Evolutionary conservation across 345 rosid species (phyloP), one percentile per base, ranked within the genome.

Genomic region (Arabidopsis arenosa): DNA sequence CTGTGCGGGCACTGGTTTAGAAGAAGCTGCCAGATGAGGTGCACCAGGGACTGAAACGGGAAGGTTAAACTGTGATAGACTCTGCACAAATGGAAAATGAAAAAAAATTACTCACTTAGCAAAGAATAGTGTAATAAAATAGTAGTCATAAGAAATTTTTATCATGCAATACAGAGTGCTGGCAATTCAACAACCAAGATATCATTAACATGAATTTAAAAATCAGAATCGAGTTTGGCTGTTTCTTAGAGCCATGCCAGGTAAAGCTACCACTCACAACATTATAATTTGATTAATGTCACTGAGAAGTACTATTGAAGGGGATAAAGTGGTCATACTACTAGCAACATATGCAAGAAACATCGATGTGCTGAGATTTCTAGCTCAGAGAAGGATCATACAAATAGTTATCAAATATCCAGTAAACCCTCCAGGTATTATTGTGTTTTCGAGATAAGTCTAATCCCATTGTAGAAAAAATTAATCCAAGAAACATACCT

Each of bases 51-150:
- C 89, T 35, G 98, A 86, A 75, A 88, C 98, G 43, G 99, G 95
- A 66, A 95, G 98, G 85, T 95, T 90, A 74, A 95, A 95, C 75
- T 95, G 99, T 43, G 98, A 95, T 70, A 95, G 90, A 82, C 98
- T 92, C 99, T 95, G 90, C 73, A 86, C 68, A 59, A 73, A 85
- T 68, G 51, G 47, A 14, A 68, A 80, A 79, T 74, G 49, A 87
- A 81, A 13, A 14, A 81, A 70, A 78, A 76, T 77, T 74, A 58
- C 48, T 58, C 61, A 75, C 21, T 18, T 39, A 56, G 54, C 70
- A 26, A 54, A 71, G 55, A 55, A 30, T 18, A 30, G 18, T 7
- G 41, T 49, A 14, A 21, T 49, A 58, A 72, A 45, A 58, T 21
- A 40, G 28, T 1, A 23, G 26, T n/a, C 28, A 9, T 41, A 40